phyloP scores from a whole-genome alignment of 2,329 filamentous ascomycete species.

The Scedosporium minutisporum region DNA sequence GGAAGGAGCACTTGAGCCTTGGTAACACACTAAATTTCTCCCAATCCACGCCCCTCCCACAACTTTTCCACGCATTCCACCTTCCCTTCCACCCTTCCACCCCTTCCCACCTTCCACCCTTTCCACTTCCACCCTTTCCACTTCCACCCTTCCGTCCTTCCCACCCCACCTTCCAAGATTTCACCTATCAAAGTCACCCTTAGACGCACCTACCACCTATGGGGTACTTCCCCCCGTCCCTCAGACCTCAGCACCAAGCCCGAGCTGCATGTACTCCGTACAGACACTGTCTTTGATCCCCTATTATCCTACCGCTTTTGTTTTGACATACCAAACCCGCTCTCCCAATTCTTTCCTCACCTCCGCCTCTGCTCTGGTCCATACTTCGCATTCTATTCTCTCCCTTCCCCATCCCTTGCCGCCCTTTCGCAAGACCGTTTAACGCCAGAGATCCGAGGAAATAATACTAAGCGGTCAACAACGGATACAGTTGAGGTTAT shows the following conservation, averaged over 20 bases:
- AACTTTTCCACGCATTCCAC: not conserved
- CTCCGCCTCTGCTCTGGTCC: slow-evolving; percentile 4
- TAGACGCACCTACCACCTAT: not conserved
- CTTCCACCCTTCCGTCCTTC: not conserved
- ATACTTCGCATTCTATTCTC: not conserved
- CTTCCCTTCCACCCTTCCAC: not conserved
- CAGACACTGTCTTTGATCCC: slow-evolving; percentile 5
- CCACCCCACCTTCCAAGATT: not conserved
- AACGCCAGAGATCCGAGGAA: not conserved
- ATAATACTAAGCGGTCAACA: not conserved
- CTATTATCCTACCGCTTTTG: slow-evolving; percentile 6
- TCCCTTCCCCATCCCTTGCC: slow-evolving; percentile 1
- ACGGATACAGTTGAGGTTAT: not conserved
- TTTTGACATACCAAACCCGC: slow-evolving; percentile 5
- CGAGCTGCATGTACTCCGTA: slow-evolving; percentile 5
- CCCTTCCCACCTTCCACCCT: not conserved
- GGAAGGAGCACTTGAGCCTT: no score
- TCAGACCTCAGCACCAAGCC: not conserved
- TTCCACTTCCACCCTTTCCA: not conserved
- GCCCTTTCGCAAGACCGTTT: not conserved
- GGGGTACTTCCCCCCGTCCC: not conserved
- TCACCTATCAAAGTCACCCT: not conserved
- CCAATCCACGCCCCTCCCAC: not conserved
- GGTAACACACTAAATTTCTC: not conserved
- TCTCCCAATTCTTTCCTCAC: slow-evolving; percentile 3